A percentile compares a stretch with the other conserved stretches of the same genome.
phyloP scores from a whole-genome alignment of 164 flowering plant genomes.

The Aristolochia contorta region DNA sequence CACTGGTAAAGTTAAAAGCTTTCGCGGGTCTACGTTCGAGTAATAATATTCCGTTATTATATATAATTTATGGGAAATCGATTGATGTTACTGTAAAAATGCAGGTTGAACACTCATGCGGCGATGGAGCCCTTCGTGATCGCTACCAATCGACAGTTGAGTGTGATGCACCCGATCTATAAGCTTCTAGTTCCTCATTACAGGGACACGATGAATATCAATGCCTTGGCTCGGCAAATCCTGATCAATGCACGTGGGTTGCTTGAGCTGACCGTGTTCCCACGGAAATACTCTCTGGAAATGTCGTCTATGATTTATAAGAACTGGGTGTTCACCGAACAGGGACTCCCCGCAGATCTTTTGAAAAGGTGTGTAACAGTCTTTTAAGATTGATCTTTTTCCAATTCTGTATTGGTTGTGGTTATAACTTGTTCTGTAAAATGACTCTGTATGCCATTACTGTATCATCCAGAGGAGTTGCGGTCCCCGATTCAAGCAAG shows the following conservation, averaged over 20 bases:
- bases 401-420: not conserved
- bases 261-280: slow-evolving; percentile 72
- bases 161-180: slow-evolving; percentile 72
- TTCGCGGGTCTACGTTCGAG: not conserved
- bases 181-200: slow-evolving; percentile 87
- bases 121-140: slow-evolving; percentile 80
- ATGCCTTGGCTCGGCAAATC: slow-evolving; percentile 73
- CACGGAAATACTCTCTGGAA: slow-evolving; percentile 66
- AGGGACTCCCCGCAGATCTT: slow-evolving; percentile 73
- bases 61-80: too few relatives aligned
- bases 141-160: slow-evolving; percentile 72
- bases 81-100: not conserved
- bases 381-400: not conserved
- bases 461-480: slow-evolving; percentile 47
- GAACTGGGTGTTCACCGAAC: slow-evolving; percentile 65
- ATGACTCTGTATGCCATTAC: not conserved
- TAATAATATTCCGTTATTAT: not conserved
- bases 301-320: slow-evolving; percentile 63
- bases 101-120: slow-evolving; percentile 88
- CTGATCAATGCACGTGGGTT: slow-evolving; percentile 77
- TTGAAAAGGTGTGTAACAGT: slow-evolving; percentile 44
- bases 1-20: slow-evolving; percentile 50
- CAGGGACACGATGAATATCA: slow-evolving; percentile 80
- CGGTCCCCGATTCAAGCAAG: slow-evolving; percentile 41
- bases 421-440: not conserved